Evolutionary conservation across 2,329 filamentous ascomycete genomes (phyloP), one percentile per base, ranked within the genome.

Genomic region (Aspergillus pseudoterreus): DNA sequence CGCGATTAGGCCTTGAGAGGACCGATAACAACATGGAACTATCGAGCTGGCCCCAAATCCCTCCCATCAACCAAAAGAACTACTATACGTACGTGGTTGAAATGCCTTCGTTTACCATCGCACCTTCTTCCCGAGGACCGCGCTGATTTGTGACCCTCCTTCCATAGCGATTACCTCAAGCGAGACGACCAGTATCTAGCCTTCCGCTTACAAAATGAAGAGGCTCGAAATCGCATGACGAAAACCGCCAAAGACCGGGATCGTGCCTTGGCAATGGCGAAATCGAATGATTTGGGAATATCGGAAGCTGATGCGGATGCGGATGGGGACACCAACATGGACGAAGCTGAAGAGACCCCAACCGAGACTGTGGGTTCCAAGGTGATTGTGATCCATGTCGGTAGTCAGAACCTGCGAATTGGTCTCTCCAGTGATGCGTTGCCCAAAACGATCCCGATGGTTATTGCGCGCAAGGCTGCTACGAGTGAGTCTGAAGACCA

Each of bases 21-120:
- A 97, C 94, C 54, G 94, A 99, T 78, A 99, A 99, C 82, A 92
- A 92, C 75, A 92, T 99, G 87, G 94, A 92, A 68, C 83, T 94
- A 67, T 89, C 91, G 44, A 95, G 82, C 70, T 99, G 94, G 92
- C 92, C 94, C 9, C 87, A 94, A 66, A 85, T 96, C 52, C 81
- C 83, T 41, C 90, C 94, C 64, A 99, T 99, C 74, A 99, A 99
- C 70, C 94, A 99, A 72, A 99, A 99, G 78, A 99, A 99, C 72
- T 99, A 99, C 73, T 96, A 96, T 71, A 96, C 92, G 90, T 94
- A 80, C 55, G 85, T 77, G 5, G 14, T 17, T 11, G 14, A n/a
- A 14, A n/a, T 38, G 35, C 14, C 11, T 11, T 38, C 22, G 10
- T 19, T 42, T 19, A 11, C 17, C 21, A 10, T 10, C n/a, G 8